Evolutionary conservation across 192 early-diverging fungal species (phyloP).

Genomic region (Funneliformis geosporum): DNA sequence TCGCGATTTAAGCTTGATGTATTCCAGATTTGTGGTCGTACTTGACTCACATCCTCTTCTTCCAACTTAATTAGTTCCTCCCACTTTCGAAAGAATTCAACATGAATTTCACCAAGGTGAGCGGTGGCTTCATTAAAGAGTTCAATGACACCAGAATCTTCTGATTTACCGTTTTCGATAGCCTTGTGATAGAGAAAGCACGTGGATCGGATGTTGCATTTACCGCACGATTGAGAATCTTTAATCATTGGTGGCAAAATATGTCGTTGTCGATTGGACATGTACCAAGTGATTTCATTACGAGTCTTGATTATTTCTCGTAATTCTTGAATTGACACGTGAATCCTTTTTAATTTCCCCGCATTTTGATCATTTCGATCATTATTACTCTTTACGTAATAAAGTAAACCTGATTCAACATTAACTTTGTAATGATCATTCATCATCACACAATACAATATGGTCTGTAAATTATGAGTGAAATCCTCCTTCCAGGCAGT

Average conservation of each 20-base stretch:
- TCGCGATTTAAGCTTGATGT: conserved; percentile 55
- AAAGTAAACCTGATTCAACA: conserved; percentile 69
- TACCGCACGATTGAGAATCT: conserved; percentile 59
- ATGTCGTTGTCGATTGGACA: conserved; percentile 36
- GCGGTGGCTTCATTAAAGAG: conserved; percentile 65
- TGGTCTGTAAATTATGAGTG: conserved; percentile 80
- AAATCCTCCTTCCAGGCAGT: conserved; percentile 67
- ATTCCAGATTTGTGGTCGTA: conserved; percentile 72
- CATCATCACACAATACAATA: conserved; percentile 84
- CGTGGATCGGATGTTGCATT: conserved; percentile 62
- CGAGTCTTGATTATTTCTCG: conserved; percentile 70
- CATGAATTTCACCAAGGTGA: conserved; percentile 60
- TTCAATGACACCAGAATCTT: conserved; percentile 56
- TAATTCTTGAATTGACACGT: conserved; percentile 64
- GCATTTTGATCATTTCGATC: conserved; percentile 22
- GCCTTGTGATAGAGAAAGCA: conserved; percentile 77
- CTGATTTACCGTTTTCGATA: conserved; percentile 65
- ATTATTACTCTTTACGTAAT: conserved; percentile 64
- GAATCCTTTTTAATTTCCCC: conserved; percentile 65
- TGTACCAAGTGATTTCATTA: conserved; percentile 70
- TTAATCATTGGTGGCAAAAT: conserved; percentile 73
- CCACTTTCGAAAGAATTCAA: conserved; percentile 80
- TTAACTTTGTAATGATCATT: conserved; percentile 78
- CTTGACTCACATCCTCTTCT: conserved; percentile 64
- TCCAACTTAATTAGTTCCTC: conserved; percentile 71